Conservation (phyloP, 345 rosid genomes). For the Populus alba region DNA sequence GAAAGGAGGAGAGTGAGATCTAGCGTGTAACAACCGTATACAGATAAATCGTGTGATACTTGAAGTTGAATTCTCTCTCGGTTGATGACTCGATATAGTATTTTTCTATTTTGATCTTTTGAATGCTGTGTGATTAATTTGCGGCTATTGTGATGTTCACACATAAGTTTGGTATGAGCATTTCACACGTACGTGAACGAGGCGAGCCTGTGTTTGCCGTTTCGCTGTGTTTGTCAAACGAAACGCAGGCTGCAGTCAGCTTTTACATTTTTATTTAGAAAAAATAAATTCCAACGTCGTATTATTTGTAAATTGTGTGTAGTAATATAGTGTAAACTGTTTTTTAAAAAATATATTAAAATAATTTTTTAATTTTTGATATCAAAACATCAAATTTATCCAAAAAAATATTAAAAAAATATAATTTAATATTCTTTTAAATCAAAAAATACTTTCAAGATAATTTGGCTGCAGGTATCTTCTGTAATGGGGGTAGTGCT, state of each 20-base stretch:
- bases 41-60: neutral
- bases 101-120: too few species aligned
- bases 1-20: neutral
- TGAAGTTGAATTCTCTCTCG: neutral
- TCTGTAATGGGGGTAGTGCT: constrained; percentile 65
- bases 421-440: too few species aligned
- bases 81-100: neutral
- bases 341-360: too few species aligned
- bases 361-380: too few species aligned
- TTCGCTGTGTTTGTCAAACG: neutral
- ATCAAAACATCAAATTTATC: too few species aligned
- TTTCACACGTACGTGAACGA: neutral
- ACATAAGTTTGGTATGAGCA: neutral
- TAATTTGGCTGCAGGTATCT: constrained; percentile 28
- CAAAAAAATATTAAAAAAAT: too few species aligned
- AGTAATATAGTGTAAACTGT: too few species aligned
- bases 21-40: neutral
- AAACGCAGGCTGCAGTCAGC: neutral
- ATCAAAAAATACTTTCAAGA: too few species aligned
- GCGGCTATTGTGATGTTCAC: neutral
- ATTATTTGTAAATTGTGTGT: too few species aligned
- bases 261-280: neutral
- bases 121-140: neutral
- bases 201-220: neutral
- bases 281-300: too few species aligned